phyloP scores from a whole-genome alignment of 2,329 filamentous ascomycete species.

The Neonectria punicea region DNA sequence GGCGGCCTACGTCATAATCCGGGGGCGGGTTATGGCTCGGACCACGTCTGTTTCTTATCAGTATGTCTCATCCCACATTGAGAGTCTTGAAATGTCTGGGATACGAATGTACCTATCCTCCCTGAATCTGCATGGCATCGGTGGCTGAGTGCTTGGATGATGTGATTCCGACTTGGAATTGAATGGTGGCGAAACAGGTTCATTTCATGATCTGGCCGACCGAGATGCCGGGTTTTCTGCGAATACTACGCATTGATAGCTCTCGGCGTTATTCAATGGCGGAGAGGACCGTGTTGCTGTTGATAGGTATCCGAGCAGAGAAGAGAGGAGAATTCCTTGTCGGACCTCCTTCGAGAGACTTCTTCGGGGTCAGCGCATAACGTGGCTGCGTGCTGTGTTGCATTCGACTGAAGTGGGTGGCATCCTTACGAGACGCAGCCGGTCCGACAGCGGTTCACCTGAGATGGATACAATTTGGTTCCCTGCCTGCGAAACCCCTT shows the following conservation, averaged over 20 bases:
- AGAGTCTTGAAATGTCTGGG: neutral
- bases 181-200: neutral
- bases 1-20: constrained; percentile 40
- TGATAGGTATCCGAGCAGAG: neutral
- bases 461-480: neutral
- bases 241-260: neutral
- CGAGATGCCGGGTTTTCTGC: neutral
- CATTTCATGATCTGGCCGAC: neutral
- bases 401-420: neutral
- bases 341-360: too few relatives aligned
- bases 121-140: constrained; percentile 10
- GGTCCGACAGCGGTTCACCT: neutral
- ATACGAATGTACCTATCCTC: neutral
- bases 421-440: neutral
- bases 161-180: neutral
- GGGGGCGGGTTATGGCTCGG: constrained; percentile 19
- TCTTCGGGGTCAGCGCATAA: neutral
- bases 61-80: constrained; percentile 5
- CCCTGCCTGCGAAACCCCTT: constrained; percentile 3
- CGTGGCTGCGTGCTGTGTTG: neutral
- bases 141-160: neutral
- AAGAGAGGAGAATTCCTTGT: neutral
- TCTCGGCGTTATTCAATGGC: neutral
- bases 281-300: neutral
- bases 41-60: constrained; percentile 2